Evolutionary conservation across 1,284 basidiomycete genomes (phyloP).

Genomic region (Malassezia nana): DNA sequence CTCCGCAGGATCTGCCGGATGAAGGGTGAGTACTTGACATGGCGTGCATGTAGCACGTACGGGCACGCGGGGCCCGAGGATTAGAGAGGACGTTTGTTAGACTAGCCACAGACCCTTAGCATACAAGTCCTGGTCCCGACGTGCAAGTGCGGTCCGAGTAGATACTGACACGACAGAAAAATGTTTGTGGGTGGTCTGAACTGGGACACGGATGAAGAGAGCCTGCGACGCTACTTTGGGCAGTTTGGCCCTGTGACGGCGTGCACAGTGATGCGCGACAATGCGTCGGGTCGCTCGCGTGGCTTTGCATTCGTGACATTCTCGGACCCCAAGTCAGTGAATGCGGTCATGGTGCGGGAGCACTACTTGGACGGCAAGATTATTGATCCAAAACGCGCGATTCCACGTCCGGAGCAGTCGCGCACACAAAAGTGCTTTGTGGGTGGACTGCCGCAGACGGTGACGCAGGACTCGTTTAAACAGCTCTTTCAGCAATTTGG

Average conservation of each 20-base stretch:
- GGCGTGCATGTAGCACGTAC: slow-evolving; percentile 11
- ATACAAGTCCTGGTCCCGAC: neutral
- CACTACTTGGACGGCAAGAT: slow-evolving; percentile 88
- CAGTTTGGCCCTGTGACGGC: slow-evolving; percentile 84
- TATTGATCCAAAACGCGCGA: slow-evolving; percentile 97
- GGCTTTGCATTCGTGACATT: slow-evolving; percentile 93
- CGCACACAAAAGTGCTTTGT: slow-evolving; percentile 63
- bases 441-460: slow-evolving; percentile 78
- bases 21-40: slow-evolving; percentile 16
- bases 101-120: slow-evolving; percentile 7
- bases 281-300: slow-evolving; percentile 68
- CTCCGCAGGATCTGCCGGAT: slow-evolving; percentile 19
- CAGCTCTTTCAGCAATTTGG: slow-evolving; percentile 81
- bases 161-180: slow-evolving; percentile 58
- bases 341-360: slow-evolving; percentile 72
- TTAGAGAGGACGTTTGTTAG: slow-evolving; percentile 4
- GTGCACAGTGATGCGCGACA: slow-evolving; percentile 90
- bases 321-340: slow-evolving; percentile 72
- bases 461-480: slow-evolving; percentile 86
- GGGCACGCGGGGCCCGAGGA: neutral
- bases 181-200: slow-evolving; percentile 95
- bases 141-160: slow-evolving; percentile 1
- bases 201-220: slow-evolving; percentile 95
- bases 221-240: slow-evolving; percentile 70
- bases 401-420: slow-evolving; percentile 58